Conservation (phyloP, 2,329 filamentous ascomycete genomes). For the Neodidymelliopsis sp. region DNA sequence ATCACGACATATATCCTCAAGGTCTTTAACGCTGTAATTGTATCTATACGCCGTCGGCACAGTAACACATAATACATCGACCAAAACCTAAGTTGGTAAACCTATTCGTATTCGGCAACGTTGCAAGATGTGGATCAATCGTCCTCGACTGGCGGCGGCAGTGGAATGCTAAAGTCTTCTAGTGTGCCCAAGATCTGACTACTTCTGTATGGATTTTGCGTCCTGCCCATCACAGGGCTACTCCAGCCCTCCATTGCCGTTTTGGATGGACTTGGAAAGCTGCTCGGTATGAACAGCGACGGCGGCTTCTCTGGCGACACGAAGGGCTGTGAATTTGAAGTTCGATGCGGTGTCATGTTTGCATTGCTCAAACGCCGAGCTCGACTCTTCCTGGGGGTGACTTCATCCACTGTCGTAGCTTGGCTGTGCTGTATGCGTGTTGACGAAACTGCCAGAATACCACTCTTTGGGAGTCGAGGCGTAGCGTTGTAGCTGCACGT, state of each 20-base stretch:
- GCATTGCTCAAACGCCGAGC: conserved; percentile 22
- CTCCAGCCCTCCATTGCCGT: conserved; percentile 31
- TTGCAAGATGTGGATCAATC: too few species aligned
- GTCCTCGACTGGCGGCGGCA: conserved; percentile 32
- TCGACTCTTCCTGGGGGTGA: conserved; percentile 30
- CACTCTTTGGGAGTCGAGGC: conserved; percentile 13
- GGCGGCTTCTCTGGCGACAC: conserved; percentile 38
- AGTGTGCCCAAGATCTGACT: conserved; percentile 32
- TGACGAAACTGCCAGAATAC: neutral
- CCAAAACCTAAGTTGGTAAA: too few species aligned
- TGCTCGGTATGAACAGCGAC: conserved; percentile 43
- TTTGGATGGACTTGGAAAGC: conserved; percentile 42
- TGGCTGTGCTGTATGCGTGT: conserved; percentile 30
- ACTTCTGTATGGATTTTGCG: conserved; percentile 18
- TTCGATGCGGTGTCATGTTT: conserved; percentile 33
- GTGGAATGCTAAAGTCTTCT: conserved; percentile 46
- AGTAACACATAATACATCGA: too few species aligned
- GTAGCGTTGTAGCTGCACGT: conserved; percentile 39
- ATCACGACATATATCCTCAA: too few species aligned
- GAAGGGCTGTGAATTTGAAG: conserved; percentile 26
- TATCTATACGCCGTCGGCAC: neutral
- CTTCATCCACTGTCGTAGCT: conserved; percentile 45
- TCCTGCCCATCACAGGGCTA: conserved; percentile 30
- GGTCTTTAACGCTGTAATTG: too few species aligned
- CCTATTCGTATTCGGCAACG: too few species aligned